Evolutionary conservation across 371 early-diverging fungal genomes (phyloP), one percentile per base, ranked within the genome.

Genomic region (Mucor sp.): DNA sequence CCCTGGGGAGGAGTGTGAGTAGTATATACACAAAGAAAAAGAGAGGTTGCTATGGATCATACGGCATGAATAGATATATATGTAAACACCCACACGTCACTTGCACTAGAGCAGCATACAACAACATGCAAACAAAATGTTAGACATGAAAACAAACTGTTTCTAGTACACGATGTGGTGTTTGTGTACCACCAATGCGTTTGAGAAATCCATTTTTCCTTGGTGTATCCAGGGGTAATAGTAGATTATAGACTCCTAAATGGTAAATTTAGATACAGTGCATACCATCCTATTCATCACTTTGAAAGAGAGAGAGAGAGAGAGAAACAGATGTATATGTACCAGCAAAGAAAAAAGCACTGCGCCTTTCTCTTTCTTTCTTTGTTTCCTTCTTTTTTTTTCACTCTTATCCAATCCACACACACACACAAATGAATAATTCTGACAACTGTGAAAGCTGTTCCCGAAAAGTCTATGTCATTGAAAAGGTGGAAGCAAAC

Each of bases 401-500:
- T n/a, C n/a, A n/a, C n/a, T n/a, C 32, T 8, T 39, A 28, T 27
- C 50, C 62, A 30, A 58, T 63, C n/a, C 12, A 37, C 25, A 35
- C 23, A 56, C 23, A 57, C 33, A 62, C 19, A 44, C 32, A 17
- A 61, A 76, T 44, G 62, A 50, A 33, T 9, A 6, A 23, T 6
- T 32, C 53, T 35, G 62, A 62, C 33, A 41, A 33, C 25, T 90
- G 90, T 62, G 76, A 76, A 23, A 83, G 74, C 53, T 90, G 90
- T 58, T 68, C 72, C 19, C 82, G 80, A 72, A 86, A 72, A 15
- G 90, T 90, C 3, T 90, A 88, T 72, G 71, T 84, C 27, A 86
- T 83, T 58, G 89, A 90, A 63, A 88, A 87, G 72, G 68, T 87
- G 25, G 88, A 87, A 37, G 89, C 86, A 8, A 87, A 87, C 37